A percentile compares a stretch with the other conserved stretches of the same genome.
These are phyloP conservation scores for Boletellus ananiceps DNA, from an alignment of 768 basidiomycete genomes.

Conservation along the genomic window DNA sequence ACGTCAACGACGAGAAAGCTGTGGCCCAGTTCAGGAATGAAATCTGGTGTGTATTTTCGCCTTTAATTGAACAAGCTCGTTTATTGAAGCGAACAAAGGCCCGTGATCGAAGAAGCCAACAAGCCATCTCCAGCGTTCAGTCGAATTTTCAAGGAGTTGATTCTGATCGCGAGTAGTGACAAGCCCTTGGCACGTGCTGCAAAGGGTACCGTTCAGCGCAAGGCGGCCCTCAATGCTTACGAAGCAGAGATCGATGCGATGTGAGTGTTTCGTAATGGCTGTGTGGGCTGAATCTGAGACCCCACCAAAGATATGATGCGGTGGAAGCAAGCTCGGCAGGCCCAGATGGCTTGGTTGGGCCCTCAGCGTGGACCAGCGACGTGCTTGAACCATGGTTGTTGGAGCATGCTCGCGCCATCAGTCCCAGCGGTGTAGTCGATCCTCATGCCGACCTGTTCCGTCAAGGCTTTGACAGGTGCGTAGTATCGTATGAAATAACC, in stretches of 20 bases:
- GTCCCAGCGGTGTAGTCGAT: not conserved
- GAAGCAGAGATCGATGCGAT: constrained; percentile 21
- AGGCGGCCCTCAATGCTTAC: constrained; percentile 20
- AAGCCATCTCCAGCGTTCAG: constrained; percentile 35
- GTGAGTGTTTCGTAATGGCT: constrained; percentile 6
- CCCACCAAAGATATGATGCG: constrained; percentile 1
- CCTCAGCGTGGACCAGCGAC: constrained; percentile 1
- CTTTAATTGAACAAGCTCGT: not conserved
- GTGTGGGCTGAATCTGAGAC: not conserved
- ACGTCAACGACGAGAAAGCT: constrained; percentile 19
- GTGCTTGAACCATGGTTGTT: constrained; percentile 11
- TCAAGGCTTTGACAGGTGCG: constrained; percentile 34
- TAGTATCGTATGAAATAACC: not conserved
- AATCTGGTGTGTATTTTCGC: constrained; percentile 23
- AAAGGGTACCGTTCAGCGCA: constrained; percentile 24
- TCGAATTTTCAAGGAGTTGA: constrained; percentile 49
- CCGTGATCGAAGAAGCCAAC: constrained; percentile 40
- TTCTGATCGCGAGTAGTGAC: constrained; percentile 34
- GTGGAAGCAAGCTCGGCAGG: not conserved
- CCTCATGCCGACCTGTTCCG: constrained; percentile 18
- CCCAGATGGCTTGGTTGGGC: not conserved
- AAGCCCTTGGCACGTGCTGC: constrained; percentile 41
- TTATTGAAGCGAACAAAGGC: constrained; percentile 21
- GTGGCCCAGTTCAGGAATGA: constrained; percentile 29
- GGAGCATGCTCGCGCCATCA: constrained; percentile 6